These are phyloP conservation scores for Neckera pumila DNA, from an alignment of 225 moss, liverwort and hornwort genomes.

Conservation along the genomic window DNA sequence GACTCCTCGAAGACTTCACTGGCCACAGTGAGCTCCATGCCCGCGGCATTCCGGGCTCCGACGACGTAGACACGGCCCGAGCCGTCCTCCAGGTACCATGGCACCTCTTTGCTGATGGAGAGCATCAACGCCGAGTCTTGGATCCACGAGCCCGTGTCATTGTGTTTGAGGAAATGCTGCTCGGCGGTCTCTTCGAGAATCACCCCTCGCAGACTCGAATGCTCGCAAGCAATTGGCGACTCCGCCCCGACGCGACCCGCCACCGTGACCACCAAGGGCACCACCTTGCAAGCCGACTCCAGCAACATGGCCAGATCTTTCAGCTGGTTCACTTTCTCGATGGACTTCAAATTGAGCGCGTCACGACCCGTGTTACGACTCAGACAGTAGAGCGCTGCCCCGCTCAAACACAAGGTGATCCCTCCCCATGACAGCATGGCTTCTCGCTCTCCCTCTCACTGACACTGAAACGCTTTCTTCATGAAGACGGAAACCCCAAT, in stretches of 20 bases:
- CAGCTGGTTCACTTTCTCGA: slow-evolving; percentile 82
- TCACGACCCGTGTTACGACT: slow-evolving; percentile 85
- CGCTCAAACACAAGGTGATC: slow-evolving; percentile 82
- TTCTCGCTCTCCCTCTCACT: background rate
- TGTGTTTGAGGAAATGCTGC: slow-evolving; percentile 96
- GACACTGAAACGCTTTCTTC: background rate
- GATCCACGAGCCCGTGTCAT: slow-evolving; percentile 97
- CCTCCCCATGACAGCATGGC: slow-evolving; percentile 92
- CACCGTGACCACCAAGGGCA: slow-evolving; percentile 87
- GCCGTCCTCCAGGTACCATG: slow-evolving; percentile 93
- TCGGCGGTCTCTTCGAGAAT: slow-evolving; percentile 96
- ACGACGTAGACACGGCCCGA: slow-evolving; percentile 81
- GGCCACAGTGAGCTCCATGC: slow-evolving; percentile 94
- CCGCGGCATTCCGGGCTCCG: slow-evolving; percentile 81
- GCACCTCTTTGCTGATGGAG: slow-evolving; percentile 96
- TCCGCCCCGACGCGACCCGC: slow-evolving; percentile 93
- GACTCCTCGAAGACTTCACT: slow-evolving; percentile 98
- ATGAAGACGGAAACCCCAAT: background rate
- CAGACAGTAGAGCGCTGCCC: slow-evolving; percentile 87
- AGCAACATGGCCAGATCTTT: slow-evolving; percentile 69
- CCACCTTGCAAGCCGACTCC: slow-evolving; percentile 78
- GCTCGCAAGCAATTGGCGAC: slow-evolving; percentile 79
- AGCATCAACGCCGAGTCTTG: slow-evolving; percentile 97
- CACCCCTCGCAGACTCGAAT: slow-evolving; percentile 84
- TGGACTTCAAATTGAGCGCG: slow-evolving; percentile 44